These are phyloP conservation scores for Discostella pseudostelligera DNA, from an alignment of 108 stramenopile genomes.

Conservation along the genomic window DNA sequence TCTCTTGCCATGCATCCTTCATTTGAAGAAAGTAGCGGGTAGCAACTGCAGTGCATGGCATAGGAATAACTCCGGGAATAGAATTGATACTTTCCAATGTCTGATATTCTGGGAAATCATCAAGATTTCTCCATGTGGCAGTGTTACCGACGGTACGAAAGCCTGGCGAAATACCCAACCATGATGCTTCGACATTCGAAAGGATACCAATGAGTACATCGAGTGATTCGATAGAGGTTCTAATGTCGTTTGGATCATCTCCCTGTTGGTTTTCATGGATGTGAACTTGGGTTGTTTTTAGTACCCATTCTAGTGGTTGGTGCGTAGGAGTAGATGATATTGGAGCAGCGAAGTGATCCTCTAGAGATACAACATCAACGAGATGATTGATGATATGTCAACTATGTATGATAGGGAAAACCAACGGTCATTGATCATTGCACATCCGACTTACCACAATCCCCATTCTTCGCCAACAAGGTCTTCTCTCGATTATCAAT, in stretches of 20 bases:
- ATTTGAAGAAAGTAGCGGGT: conserved; percentile 15
- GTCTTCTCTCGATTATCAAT: too few species aligned
- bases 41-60: conserved; percentile 17
- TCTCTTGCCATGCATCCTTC: conserved; percentile 15
- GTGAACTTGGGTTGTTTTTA: neutral
- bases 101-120: conserved; percentile 16
- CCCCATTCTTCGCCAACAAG: too few species aligned
- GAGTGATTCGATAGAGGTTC: conserved; percentile 13
- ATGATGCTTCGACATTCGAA: conserved; percentile 6
- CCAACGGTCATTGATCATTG: too few species aligned
- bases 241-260: neutral
- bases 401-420: too few species aligned
- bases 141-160: conserved; percentile 9
- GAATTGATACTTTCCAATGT: conserved; percentile 13
- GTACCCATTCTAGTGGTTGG: neutral
- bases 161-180: conserved; percentile 15
- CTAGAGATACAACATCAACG: conserved; percentile 1
- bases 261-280: neutral
- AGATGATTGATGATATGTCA: too few species aligned
- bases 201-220: conserved; percentile 11
- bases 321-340: too few species aligned
- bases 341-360: too few species aligned
- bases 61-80: conserved; percentile 6
- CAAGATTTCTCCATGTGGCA: conserved; percentile 11
- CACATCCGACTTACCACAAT: too few species aligned